phyloP scores from a whole-genome alignment of 805 yeast genomes.

The Wickerhamiella spandovensis region DNA sequence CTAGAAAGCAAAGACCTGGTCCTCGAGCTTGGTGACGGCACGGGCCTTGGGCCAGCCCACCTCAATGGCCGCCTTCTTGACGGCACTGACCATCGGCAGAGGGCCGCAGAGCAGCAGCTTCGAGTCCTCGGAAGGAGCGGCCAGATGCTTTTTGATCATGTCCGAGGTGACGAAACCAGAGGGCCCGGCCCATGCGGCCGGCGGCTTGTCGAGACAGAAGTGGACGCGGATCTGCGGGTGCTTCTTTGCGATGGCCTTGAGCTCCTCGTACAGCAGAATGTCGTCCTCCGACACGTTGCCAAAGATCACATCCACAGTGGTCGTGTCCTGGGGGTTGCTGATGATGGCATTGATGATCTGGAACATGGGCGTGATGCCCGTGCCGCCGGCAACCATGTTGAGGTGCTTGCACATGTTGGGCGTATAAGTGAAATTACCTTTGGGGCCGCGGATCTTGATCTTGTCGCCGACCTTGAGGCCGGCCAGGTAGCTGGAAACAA shows the following conservation, averaged over 20 bases:
- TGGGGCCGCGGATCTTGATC: constrained; percentile 63
- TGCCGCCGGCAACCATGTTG: constrained; percentile 94
- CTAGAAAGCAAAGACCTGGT: constrained; percentile 78
- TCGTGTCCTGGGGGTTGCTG: constrained; percentile 61
- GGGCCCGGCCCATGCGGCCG: constrained; percentile 63
- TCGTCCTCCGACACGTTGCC: constrained; percentile 75
- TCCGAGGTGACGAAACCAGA: constrained; percentile 73
- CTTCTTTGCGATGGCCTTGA: constrained; percentile 47
- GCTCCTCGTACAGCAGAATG: constrained; percentile 65
- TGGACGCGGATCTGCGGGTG: constrained; percentile 40
- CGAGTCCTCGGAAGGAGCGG: constrained; percentile 43
- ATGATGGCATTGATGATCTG: constrained; percentile 77
- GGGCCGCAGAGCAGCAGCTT: constrained; percentile 87
- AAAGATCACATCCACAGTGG: constrained; percentile 60
- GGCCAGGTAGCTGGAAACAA: constrained; percentile 63
- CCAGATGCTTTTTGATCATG: constrained; percentile 47
- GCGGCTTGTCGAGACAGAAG: constrained; percentile 61
- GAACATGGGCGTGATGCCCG: constrained; percentile 85
- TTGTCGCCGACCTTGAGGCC: constrained; percentile 64
- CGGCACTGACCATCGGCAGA: constrained; percentile 77
- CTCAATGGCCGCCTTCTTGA: constrained; percentile 61
- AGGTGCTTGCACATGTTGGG: constrained; percentile 63
- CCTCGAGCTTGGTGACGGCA: constrained; percentile 81
- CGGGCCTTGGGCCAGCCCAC: constrained; percentile 77
- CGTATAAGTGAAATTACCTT: constrained; percentile 71